These are phyloP conservation scores for Thalassiosira profunda DNA, from an alignment of 108 stramenopile species.

Conservation along the genomic window DNA sequence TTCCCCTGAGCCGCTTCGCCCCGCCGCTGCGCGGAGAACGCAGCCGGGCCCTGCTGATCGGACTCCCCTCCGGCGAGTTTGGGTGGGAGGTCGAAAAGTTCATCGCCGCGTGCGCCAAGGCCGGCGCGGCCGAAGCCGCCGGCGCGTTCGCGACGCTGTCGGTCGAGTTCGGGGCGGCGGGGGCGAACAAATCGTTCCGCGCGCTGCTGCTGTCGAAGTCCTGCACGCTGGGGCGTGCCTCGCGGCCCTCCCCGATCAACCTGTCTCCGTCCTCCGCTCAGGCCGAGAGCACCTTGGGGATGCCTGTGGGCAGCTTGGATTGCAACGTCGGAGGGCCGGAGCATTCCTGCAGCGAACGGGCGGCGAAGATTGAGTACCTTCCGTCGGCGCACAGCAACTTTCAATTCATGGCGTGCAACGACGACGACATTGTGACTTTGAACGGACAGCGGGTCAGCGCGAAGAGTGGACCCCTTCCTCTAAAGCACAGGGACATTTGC, in stretches of 20 bases:
- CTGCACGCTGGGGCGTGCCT: conserved; percentile 71
- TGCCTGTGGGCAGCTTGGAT: conserved; percentile 69
- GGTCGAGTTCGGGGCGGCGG: conserved; percentile 53
- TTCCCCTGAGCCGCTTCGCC: conserved; percentile 15
- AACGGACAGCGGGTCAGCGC: conserved; percentile 77
- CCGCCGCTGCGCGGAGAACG: too few relatives aligned
- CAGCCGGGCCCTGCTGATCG: conserved; percentile 68
- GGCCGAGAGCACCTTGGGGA: conserved; percentile 56
- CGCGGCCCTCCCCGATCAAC: conserved; percentile 33
- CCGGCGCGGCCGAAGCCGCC: conserved; percentile 23
- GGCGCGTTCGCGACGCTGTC: conserved; percentile 16
- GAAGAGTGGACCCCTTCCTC: conserved; percentile 72
- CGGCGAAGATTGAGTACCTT: conserved; percentile 69
- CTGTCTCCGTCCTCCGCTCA: conserved; percentile 37
- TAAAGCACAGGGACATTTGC: conserved; percentile 76
- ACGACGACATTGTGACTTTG: conserved; percentile 82
- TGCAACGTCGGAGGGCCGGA: conserved; percentile 83
- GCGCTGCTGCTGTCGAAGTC: conserved; percentile 64
- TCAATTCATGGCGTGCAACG: conserved; percentile 63
- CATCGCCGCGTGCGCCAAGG: conserved; percentile 38
- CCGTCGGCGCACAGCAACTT: conserved; percentile 62
- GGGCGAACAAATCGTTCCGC: conserved; percentile 66
- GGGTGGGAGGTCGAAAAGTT: conserved; percentile 66
- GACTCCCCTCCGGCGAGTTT: conserved; percentile 64
- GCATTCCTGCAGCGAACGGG: conserved; percentile 64